Percentiles rank a stretch among this genome's conserved stretches.
These are phyloP conservation scores for Asterella californica DNA, from an alignment of 225 moss, liverwort and hornwort genomes.

Conservation along the genomic window DNA sequence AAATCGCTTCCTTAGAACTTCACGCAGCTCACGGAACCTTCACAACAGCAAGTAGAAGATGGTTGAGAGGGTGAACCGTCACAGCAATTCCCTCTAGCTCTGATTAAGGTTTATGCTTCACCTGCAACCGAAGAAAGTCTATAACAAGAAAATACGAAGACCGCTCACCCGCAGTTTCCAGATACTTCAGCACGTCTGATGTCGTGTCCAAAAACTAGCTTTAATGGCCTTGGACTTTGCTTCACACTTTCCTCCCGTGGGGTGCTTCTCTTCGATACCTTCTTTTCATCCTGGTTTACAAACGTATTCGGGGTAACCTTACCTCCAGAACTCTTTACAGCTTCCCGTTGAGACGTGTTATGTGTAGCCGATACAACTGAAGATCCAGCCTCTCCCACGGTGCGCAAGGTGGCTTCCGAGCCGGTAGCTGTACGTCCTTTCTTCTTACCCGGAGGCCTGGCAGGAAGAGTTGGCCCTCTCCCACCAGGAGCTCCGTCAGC, in stretches of 20 bases:
- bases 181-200: slow-evolving; percentile 53
- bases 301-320: neutral
- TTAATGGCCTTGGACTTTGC: slow-evolving; percentile 29
- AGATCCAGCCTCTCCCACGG: slow-evolving; percentile 19
- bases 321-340: slow-evolving; percentile 3
- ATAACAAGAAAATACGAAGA: neutral
- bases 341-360: slow-evolving; percentile 21
- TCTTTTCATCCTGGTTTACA: slow-evolving; percentile 15
- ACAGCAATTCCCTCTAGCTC: neutral
- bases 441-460: slow-evolving; percentile 46
- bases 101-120: neutral
- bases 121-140: neutral
- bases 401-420: slow-evolving; percentile 30
- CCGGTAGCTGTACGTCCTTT: slow-evolving; percentile 36
- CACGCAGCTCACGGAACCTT: slow-evolving; percentile 46
- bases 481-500: slow-evolving; percentile 36
- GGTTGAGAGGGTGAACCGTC: neutral
- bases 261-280: slow-evolving; percentile 18
- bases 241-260: slow-evolving; percentile 22
- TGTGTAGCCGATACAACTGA: slow-evolving; percentile 1
- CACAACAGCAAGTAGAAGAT: neutral
- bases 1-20: slow-evolving; percentile 47
- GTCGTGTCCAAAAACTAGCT: slow-evolving; percentile 49
- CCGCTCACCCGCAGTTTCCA: slow-evolving; percentile 41
- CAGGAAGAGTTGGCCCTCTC: slow-evolving; percentile 49